Percentiles rank a stretch among this genome's conserved stretches.
These are phyloP conservation scores for Talaromyces sp. DNA, from an alignment of 2,329 filamentous ascomycete species.

Conservation along the genomic window DNA sequence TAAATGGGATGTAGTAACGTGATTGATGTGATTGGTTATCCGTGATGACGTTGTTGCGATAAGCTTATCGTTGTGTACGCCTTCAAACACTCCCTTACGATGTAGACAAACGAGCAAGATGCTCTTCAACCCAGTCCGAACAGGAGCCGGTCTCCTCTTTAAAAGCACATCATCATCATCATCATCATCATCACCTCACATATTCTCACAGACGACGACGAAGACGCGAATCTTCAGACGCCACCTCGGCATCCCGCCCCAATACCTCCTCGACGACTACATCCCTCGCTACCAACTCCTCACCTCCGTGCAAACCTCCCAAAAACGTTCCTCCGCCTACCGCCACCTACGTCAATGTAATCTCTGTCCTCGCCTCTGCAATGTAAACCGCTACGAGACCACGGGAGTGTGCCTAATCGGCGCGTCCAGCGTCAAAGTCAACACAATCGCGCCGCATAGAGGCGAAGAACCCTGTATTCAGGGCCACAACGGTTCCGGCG, in stretches of 20 bases:
- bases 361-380: constrained; percentile 71
- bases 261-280: constrained; percentile 72
- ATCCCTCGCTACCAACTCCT: constrained; percentile 68
- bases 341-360: constrained; percentile 76
- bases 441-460: constrained; percentile 81
- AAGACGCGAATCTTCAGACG: constrained; percentile 24
- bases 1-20: not conserved
- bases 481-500: constrained; percentile 73
- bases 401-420: constrained; percentile 77
- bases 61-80: not conserved
- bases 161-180: not conserved
- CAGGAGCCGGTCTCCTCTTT: not conserved
- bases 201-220: not conserved
- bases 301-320: constrained; percentile 63
- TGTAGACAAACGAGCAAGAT: not conserved
- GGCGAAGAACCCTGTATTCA: constrained; percentile 82
- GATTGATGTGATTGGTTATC: not conserved
- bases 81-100: too few relatives aligned
- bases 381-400: constrained; percentile 75
- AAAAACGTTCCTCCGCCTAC: constrained; percentile 71
- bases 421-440: constrained; percentile 68
- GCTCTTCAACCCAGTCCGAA: not conserved
- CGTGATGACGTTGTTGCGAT: not conserved
- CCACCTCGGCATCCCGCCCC: constrained; percentile 53
- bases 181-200: not conserved